phyloP scores from a whole-genome alignment of 768 basidiomycete genomes.

The Hygrocybe coccinea region DNA sequence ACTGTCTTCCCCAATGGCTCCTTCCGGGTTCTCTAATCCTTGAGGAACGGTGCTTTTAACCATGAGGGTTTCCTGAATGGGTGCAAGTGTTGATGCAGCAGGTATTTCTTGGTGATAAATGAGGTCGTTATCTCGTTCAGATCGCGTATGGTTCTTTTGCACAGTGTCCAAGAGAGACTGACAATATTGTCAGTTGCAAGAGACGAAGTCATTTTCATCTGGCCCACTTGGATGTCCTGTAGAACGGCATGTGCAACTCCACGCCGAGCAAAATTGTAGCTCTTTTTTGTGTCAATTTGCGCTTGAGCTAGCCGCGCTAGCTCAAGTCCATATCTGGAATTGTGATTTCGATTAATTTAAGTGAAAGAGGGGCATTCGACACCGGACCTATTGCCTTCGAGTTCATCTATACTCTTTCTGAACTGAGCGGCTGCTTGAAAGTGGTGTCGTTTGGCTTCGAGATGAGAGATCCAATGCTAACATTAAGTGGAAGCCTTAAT shows the following conservation, averaged over 20 bases:
- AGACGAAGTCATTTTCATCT: neutral
- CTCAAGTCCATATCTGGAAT: conserved; percentile 77
- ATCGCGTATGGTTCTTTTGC: conserved; percentile 59
- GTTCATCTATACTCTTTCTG: conserved; percentile 83
- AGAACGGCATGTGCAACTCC: conserved; percentile 59
- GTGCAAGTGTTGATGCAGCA: conserved; percentile 57
- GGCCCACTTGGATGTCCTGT: conserved; percentile 71
- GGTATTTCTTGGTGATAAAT: conserved; percentile 92
- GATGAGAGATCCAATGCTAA: conserved; percentile 75
- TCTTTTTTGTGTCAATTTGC: conserved; percentile 61
- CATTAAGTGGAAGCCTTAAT: conserved; percentile 1
- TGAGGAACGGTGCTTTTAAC: conserved; percentile 55
- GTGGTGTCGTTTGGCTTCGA: conserved; percentile 78
- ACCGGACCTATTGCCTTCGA: conserved; percentile 64
- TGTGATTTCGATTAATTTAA: neutral
- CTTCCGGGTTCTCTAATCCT: conserved; percentile 54
- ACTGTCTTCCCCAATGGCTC: conserved; percentile 46
- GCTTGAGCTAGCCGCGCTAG: conserved; percentile 74
- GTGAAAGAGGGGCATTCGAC: neutral
- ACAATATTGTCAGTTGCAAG: conserved; percentile 8
- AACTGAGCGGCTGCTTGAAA: conserved; percentile 88
- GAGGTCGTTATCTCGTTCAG: conserved; percentile 88
- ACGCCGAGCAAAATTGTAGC: conserved; percentile 60
- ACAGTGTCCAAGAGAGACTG: conserved; percentile 77
- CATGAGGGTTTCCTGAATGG: conserved; percentile 61